Conservation (phyloP, 306 rosid species). For the Rosa lucieae region DNA sequence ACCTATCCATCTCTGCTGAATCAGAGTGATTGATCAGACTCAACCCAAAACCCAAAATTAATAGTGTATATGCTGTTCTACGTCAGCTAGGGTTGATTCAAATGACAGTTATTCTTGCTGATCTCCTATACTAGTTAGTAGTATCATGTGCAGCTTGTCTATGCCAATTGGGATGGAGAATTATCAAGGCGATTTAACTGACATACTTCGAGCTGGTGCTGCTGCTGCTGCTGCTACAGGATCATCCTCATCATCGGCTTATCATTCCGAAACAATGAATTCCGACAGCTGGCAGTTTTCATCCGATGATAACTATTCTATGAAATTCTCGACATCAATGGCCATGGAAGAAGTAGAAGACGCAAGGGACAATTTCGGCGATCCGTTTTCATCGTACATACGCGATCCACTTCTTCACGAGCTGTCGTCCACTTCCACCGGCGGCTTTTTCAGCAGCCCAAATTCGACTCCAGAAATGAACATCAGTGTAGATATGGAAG, state of each 20-base stretch:
- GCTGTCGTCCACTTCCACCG: conserved; percentile 24
- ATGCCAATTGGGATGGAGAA: conserved; percentile 53
- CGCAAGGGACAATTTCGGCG: conserved; percentile 48
- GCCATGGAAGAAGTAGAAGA: conserved; percentile 29
- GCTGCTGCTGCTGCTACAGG: conserved; percentile 13
- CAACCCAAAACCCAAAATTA: not conserved
- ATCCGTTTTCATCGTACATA: conserved; percentile 65
- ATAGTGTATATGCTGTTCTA: not conserved
- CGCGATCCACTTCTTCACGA: conserved; percentile 73
- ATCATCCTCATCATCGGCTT: not conserved
- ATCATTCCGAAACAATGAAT: not conserved
- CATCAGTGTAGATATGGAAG: conserved; percentile 2
- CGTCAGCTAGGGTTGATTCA: conserved; percentile 7
- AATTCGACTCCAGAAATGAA: conserved; percentile 22
- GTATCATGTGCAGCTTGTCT: conserved; percentile 50
- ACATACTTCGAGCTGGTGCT: conserved; percentile 55
- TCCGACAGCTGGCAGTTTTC: conserved; percentile 22
- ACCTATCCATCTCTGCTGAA: not conserved
- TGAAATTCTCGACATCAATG: conserved; percentile 22
- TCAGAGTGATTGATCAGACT: not conserved
- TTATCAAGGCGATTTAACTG: conserved; percentile 85
- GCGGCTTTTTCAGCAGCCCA: conserved; percentile 32
- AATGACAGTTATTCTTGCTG: not conserved
- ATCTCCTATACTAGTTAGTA: not conserved
- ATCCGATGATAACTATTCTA: conserved; percentile 1